Evolutionary conservation across 345 rosid genomes (phyloP), one percentile per base, ranked within the genome.

Genomic region (Salix arbutifolia): DNA sequence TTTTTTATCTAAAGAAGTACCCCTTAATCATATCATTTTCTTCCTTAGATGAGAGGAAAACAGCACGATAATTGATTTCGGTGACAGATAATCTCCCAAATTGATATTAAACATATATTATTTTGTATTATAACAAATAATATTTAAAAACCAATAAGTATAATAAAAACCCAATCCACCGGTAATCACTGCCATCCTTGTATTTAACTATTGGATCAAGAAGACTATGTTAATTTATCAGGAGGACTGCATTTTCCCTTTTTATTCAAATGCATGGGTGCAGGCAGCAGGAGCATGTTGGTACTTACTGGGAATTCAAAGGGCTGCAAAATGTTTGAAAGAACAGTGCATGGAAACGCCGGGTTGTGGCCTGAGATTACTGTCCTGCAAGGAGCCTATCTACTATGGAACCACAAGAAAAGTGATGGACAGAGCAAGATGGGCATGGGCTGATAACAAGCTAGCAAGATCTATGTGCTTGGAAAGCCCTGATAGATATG

Each of bases 241-340:
- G 38, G 8, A 37, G 40, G 40, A 37, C 40, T 38, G 40, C 3
- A 10, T 5, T 73, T 28, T 72, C 53, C 28, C 37, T 44, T 44
- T 2, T 46, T 14, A 8, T 73, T 50, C 65, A 3, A 23, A 4
- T 6, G 35, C 65, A 5, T 13, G 18, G 10, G 31, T 62, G 72
- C 82, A 95, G 99, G 98, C 94, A 9, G 96, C 97, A 8, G 99
- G 99, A 74, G 99, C 98, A 37, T 96, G 98, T 81, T 96, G 99
- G 99, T 96, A 96, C 85, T 87, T 96, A 73, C 72, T 96, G 71
- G 99, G 99, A 65, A 85, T 93, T 33, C 99, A 96, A 69, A 90
- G 97, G 80, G 80, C 98, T 14, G 90, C 87, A 13, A 91, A 91
- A 70, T 96, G 99, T 74, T 70, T 96, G 62, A 89, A 80, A 78